Evolutionary conservation across 192 early-diverging fungal species (phyloP).

Genomic region (Ambispora gerdemannii): DNA sequence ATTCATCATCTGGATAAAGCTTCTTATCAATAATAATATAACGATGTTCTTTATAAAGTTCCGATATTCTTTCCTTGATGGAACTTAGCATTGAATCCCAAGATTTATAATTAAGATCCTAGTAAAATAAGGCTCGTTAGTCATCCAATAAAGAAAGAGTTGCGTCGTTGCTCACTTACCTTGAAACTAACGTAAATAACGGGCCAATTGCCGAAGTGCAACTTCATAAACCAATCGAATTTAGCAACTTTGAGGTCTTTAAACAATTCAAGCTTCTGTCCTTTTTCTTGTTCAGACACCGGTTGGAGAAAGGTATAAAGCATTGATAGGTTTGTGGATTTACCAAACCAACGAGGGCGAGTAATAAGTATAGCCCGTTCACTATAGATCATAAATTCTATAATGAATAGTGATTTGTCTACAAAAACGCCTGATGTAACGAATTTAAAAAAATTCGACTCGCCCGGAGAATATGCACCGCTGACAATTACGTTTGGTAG

Average conservation of each 20-base stretch:
- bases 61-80: neutral
- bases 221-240: constrained; percentile 12
- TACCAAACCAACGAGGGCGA: constrained; percentile 26
- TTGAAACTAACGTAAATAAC: constrained; percentile 22
- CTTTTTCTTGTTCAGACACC: neutral
- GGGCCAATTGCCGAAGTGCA: constrained; percentile 12
- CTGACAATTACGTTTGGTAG: neutral
- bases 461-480: neutral
- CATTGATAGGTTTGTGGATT: constrained; percentile 30
- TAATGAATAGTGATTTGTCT: constrained; percentile 27
- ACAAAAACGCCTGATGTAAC: constrained; percentile 12
- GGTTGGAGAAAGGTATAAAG: constrained; percentile 21
- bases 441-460: constrained; percentile 4
- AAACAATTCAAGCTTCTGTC: neutral
- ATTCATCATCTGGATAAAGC: neutral
- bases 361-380: constrained; percentile 9
- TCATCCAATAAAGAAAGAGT: neutral
- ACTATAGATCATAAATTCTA: constrained; percentile 18
- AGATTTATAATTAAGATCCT: neutral
- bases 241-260: constrained; percentile 5
- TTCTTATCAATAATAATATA: constrained; percentile 3
- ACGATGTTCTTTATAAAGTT: constrained; percentile 4
- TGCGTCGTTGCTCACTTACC: neutral
- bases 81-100: neutral
- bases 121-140: neutral